Conservation (phyloP, 176 grass and related monocot genomes). For the Raddia distichophylla region DNA sequence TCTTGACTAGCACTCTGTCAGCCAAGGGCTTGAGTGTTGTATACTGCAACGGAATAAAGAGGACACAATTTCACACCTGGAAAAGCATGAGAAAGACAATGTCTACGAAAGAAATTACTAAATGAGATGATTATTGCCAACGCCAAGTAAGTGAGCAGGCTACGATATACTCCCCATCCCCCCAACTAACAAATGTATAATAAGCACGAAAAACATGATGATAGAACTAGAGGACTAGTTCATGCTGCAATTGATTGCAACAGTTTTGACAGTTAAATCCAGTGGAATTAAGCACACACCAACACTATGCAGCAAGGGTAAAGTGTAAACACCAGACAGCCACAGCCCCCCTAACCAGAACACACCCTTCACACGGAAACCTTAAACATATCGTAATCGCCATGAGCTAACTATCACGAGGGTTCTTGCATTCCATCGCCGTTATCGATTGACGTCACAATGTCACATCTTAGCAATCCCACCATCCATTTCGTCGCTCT, state of each 20-base stretch:
- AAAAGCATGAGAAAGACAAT: constrained; percentile 8
- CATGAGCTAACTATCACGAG: background rate
- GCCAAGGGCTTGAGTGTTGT: constrained; percentile 77
- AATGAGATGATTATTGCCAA: background rate
- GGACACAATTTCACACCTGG: background rate
- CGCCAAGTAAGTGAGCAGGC: background rate
- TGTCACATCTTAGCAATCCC: background rate
- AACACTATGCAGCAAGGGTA: background rate
- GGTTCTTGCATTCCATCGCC: background rate
- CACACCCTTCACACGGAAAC: background rate
- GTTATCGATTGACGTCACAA: background rate
- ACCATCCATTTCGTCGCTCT: background rate
- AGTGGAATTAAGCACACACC: background rate
- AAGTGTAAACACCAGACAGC: background rate
- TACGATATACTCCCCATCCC: background rate
- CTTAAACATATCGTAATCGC: background rate
- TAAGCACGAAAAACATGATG: background rate
- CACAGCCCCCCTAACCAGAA: too few species aligned
- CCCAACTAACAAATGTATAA: background rate
- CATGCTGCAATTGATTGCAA: background rate
- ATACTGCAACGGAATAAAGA: constrained; percentile 52
- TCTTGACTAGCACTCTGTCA: constrained; percentile 85
- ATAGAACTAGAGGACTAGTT: background rate
- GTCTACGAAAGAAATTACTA: constrained; percentile 14
- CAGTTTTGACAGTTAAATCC: background rate